Evolutionary conservation across 2,329 filamentous ascomycete species (phyloP).

Genomic region (Pseudogymnoascus sp.): DNA sequence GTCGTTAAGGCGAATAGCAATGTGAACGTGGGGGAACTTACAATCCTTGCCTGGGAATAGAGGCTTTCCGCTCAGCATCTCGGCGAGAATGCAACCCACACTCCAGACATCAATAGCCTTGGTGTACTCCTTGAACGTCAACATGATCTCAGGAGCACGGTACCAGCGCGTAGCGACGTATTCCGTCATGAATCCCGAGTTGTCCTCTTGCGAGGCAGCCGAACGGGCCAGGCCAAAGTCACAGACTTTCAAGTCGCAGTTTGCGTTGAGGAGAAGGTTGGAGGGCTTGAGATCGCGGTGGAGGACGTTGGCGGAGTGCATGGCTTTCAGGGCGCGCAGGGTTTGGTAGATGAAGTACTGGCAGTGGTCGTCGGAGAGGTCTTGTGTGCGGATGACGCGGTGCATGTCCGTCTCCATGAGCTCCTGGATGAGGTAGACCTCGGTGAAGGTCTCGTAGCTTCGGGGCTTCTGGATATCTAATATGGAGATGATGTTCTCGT

Average conservation of each 20-base stretch:
- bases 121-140: constrained; percentile 99
- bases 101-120: constrained; percentile 99
- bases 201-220: constrained; percentile 94
- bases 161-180: constrained; percentile 99
- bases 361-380: constrained; percentile 97
- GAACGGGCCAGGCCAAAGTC: constrained; percentile 95
- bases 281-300: constrained; percentile 97
- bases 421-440: constrained; percentile 98
- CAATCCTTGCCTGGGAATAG: constrained; percentile 98
- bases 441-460: constrained; percentile 91
- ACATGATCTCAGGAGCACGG: constrained; percentile 97
- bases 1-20: constrained; percentile 13
- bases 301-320: constrained; percentile 98
- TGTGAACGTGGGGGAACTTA: constrained; percentile 40
- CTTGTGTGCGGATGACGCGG: constrained; percentile 94
- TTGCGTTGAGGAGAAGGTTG: constrained; percentile 92
- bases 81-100: constrained; percentile 92
- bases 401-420: constrained; percentile 99
- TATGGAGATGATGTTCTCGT: constrained; percentile 99
- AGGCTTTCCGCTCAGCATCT: constrained; percentile 98
- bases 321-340: constrained; percentile 91
- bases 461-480: constrained; percentile 97
- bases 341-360: constrained; percentile 99
- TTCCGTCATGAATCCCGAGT: constrained; percentile 99
- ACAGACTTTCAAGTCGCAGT: constrained; percentile 98